Evolutionary conservation across 2,329 filamentous ascomycete species (phyloP).

Genomic region (Xenosphaeropsis pyriputrescens): DNA sequence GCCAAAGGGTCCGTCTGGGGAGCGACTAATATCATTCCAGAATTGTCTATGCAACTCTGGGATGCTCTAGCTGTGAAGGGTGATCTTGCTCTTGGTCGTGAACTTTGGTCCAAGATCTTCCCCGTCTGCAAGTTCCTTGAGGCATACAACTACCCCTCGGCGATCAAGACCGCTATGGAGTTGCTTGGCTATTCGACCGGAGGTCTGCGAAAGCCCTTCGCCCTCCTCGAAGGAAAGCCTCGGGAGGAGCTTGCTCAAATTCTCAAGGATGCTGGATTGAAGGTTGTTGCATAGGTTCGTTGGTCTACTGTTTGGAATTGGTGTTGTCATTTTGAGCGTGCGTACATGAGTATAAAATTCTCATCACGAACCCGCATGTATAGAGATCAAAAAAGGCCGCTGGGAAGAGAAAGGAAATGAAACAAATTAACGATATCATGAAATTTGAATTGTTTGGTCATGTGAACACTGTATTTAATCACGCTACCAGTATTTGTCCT

Average conservation of each 20-base stretch:
- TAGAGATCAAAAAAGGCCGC: too few species aligned
- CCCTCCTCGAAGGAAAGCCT: constrained; percentile 20
- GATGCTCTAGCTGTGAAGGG: constrained; percentile 26
- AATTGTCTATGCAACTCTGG: constrained; percentile 30
- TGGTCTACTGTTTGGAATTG: too few species aligned
- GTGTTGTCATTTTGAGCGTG: too few species aligned
- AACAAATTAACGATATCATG: too few species aligned
- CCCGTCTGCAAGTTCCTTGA: constrained; percentile 35
- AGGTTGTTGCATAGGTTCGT: constrained; percentile 14
- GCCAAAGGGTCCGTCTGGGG: constrained; percentile 35
- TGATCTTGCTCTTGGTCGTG: constrained; percentile 25
- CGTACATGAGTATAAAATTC: too few species aligned
- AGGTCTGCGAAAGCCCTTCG: constrained; percentile 32
- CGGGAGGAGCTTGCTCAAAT: constrained; percentile 20
- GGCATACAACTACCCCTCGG: constrained; percentile 28
- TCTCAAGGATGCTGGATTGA: constrained; percentile 23
- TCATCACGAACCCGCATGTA: too few species aligned
- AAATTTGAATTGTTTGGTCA: too few species aligned
- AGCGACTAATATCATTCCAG: constrained; percentile 32
- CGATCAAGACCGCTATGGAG: constrained; percentile 34
- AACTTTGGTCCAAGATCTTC: constrained; percentile 32
- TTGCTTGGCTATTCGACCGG: constrained; percentile 28
- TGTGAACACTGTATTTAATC: too few species aligned
- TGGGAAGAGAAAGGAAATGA: too few species aligned
- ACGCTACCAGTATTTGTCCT: too few species aligned